Evolutionary conservation across 83 land plant genomes (phyloP), one percentile per base, ranked within the genome.

Genomic region (Picea abies): DNA sequence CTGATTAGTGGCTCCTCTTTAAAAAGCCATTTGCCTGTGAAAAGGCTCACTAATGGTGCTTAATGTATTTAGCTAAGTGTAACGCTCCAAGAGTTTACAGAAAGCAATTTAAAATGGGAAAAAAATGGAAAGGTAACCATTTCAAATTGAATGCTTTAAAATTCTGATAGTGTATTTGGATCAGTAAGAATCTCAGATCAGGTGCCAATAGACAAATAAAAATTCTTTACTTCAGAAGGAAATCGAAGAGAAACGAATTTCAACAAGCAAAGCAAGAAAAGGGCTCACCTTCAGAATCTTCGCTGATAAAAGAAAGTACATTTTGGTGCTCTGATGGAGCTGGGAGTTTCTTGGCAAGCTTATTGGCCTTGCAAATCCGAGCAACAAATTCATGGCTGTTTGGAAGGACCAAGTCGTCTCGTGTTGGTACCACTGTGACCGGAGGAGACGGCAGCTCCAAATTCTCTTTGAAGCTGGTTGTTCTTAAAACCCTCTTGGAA

Each of bases 381-480:
- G 76, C 76, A 44, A 72, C 56, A 72, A 72, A 72, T 19, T 72
- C 52, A 41, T 37, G 25, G 25, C 16, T 72, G 76, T 72, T 72
- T 39, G 76, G 23, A 41, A 72, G 49, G 76, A 72, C 49, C 23
- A 72, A 72, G 41, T 72, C 76, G 20, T 71, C 76, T 71, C 4
- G 32, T 71, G 16, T 71, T 6, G 76, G 76, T 71, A 71, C 5
- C 7, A 20, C 76, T 71, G 76, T 41, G 39, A 71, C 76, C 7
- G 49, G 49, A 39, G 76, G 49, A 71, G 16, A 71, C 3, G 76
- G 76, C n/a, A 7, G 76, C 22, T 39, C 1, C 22, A 71, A 39
- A 39, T 71, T 39, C 49, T 39, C 49, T 39, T 71, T 6, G 76
- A 71, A 17, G 52, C 76, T 71, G 22, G 35, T 35, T 35, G 35